A percentile compares a stretch with the other conserved stretches of the same genome.
phyloP scores from a whole-genome alignment of 208 protist species.

The Leishmania braziliensis region DNA sequence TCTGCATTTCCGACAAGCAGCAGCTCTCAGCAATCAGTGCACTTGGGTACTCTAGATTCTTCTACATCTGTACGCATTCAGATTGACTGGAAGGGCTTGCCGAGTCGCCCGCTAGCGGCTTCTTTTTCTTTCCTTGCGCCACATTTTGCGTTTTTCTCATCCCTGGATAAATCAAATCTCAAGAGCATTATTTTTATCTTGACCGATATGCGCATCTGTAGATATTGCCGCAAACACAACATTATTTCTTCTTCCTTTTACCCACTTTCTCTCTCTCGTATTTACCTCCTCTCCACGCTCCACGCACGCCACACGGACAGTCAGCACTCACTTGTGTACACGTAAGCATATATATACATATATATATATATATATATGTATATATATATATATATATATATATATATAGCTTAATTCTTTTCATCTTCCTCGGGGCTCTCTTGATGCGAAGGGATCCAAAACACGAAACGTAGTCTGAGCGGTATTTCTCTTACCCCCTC shows the following conservation, averaged over 20 bases:
- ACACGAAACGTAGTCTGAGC: not conserved
- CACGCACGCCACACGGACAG: not conserved
- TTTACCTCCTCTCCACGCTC: not conserved
- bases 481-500: too few relatives aligned
- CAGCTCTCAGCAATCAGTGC: not conserved
- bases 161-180: not conserved
- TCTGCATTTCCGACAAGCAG: not conserved
- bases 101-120: not conserved
- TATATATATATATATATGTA: not conserved
- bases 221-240: not conserved
- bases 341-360: not conserved
- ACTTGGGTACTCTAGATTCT: not conserved
- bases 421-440: not conserved
- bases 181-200: not conserved
- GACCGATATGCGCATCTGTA: not conserved
- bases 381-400: not conserved
- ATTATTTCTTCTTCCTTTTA: not conserved
- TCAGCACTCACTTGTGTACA: not conserved
- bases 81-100: not conserved
- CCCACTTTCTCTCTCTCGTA: not conserved
- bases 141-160: not conserved
- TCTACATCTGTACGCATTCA: not conserved
- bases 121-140: not conserved
- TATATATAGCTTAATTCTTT: constrained; percentile 5
- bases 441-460: constrained; percentile 9